Base-by-base conservation (phyloP, 140 eudicot genomes). In the Oenanthe javanica region DNA sequence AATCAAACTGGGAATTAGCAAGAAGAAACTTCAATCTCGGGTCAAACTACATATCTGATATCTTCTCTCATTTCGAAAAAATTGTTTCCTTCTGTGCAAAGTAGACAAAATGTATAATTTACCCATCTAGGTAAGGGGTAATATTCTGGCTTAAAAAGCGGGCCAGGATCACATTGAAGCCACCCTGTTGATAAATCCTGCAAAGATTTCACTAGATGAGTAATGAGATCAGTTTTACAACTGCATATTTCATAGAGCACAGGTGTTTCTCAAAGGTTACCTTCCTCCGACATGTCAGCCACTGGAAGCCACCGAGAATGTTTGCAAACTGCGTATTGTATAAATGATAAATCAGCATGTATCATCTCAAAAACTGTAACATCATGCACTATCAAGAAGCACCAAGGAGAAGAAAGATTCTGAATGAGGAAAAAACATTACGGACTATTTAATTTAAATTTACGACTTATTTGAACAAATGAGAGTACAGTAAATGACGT, bases 231-330 rank as follows among this genome's bases (percentile, higher is more conserved):
- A 12, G 75, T 59, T 9, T n/a, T 48, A 66, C 18, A 61, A 50
- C 46, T 19, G 70, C 40, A 54, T 73, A 21, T 52, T 49, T 43
- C 23, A 9, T 8, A 54, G 19, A 27, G 38, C 59, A 36, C 36
- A 2, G 9, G 16, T n/a, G 16, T 54, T 10, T 18, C 38, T 11
- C 63, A 77, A 48, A 75, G 63, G 46, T 70, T 82, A 93, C 97
- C 91, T 86, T 88, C 85, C 98, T 88, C 79, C 95, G 97, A 86
- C 98, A 93, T 80, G 98, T 93, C 81, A 93, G 57, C 98, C 98
- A 93, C 84, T 83, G 91, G 83, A 84, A 89, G 54, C 82, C 90
- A 77, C 98, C 91, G 77, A 93, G 64, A 40, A 93, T 75, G 52
- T 89, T 88, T 43, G 97, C 97, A 78, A 91, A 88, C 97, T 93